A percentile compares a stretch with the other conserved stretches of the same genome.
These are phyloP conservation scores for Aspergillus homomorphus DNA, from an alignment of 495 filamentous ascomycete genomes.

Conservation along the genomic window DNA sequence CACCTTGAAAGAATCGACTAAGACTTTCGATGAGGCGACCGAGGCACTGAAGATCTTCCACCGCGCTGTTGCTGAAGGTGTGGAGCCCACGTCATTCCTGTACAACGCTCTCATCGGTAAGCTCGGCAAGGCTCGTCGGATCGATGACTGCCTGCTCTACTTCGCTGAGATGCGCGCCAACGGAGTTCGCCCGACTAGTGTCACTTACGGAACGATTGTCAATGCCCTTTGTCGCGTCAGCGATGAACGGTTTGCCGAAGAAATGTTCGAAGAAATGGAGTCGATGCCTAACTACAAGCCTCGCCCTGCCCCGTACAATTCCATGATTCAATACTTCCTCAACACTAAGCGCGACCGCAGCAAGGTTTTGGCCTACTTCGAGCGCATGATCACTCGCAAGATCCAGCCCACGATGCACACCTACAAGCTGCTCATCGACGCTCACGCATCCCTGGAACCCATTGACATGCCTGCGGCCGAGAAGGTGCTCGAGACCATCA, in stretches of 20 bases:
- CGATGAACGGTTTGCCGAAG: slow-evolving; percentile 94
- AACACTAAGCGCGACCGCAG: slow-evolving; percentile 90
- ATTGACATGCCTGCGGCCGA: slow-evolving; percentile 90
- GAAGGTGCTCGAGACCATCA: slow-evolving; percentile 74
- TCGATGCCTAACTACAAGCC: slow-evolving; percentile 98
- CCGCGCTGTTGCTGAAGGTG: slow-evolving; percentile 87
- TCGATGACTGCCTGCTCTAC: slow-evolving; percentile 97
- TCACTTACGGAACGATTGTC: slow-evolving; percentile 97
- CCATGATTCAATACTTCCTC: slow-evolving; percentile 98
- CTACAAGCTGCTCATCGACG: slow-evolving; percentile 95
- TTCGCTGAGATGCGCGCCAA: slow-evolving; percentile 94
- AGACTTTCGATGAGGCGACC: slow-evolving; percentile 95
- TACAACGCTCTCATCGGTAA: slow-evolving; percentile 99
- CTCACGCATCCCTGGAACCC: slow-evolving; percentile 90
- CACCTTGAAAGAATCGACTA: slow-evolving; percentile 90
- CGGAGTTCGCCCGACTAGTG: slow-evolving; percentile 91
- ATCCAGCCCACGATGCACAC: slow-evolving; percentile 94
- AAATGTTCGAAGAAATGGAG: slow-evolving; percentile 99
- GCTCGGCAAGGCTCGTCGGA: slow-evolving; percentile 93
- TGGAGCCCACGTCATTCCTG: slow-evolving; percentile 92
- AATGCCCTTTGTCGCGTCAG: slow-evolving; percentile 96
- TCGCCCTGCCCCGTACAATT: slow-evolving; percentile 94
- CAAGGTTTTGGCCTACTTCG: slow-evolving; percentile 95
- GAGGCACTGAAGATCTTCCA: slow-evolving; percentile 97
- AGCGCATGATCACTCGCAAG: slow-evolving; percentile 82